phyloP scores from a whole-genome alignment of 768 basidiomycete species.

The Boletus insuetus region DNA sequence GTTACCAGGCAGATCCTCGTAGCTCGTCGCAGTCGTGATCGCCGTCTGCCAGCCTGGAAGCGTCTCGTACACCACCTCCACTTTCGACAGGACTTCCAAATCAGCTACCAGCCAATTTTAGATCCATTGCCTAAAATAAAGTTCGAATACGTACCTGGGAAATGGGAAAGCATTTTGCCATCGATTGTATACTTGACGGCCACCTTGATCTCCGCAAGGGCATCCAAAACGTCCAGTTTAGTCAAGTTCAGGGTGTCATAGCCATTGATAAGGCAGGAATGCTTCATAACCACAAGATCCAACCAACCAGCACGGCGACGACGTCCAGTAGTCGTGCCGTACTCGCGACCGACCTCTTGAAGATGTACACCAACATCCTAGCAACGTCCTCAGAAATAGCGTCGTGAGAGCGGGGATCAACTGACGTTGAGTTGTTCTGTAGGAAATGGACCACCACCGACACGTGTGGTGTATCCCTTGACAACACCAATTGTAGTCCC shows the following conservation, averaged over 20 bases:
- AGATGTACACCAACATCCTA: slow-evolving; percentile 82
- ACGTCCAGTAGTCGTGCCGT: slow-evolving; percentile 90
- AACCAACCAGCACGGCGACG: slow-evolving; percentile 96
- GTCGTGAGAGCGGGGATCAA: slow-evolving; percentile 5
- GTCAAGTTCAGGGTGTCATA: slow-evolving; percentile 93
- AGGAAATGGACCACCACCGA: slow-evolving; percentile 98
- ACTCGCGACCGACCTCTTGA: slow-evolving; percentile 93
- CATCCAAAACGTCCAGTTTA: slow-evolving; percentile 91
- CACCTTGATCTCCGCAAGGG: slow-evolving; percentile 82
- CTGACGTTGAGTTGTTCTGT: slow-evolving; percentile 89
- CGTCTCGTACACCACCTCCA: slow-evolving; percentile 84
- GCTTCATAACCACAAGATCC: slow-evolving; percentile 90
- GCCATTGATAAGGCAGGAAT: slow-evolving; percentile 93
- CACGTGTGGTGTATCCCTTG: slow-evolving; percentile 97
- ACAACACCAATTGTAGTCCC: slow-evolving; percentile 90
- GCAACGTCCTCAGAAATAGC: neutral
- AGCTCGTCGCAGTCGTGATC: slow-evolving; percentile 62
- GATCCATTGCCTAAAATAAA: neutral
- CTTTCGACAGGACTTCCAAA: slow-evolving; percentile 72
- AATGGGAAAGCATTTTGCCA: slow-evolving; percentile 74
- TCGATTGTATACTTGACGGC: slow-evolving; percentile 77
- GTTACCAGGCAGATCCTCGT: slow-evolving; percentile 75
- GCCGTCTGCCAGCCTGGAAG: slow-evolving; percentile 88
- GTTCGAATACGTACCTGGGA: slow-evolving; percentile 65
- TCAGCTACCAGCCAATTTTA: slow-evolving; percentile 54